Evolutionary conservation across 2,329 filamentous ascomycete genomes (phyloP).

Genomic region (Alternaria alternata): DNA sequence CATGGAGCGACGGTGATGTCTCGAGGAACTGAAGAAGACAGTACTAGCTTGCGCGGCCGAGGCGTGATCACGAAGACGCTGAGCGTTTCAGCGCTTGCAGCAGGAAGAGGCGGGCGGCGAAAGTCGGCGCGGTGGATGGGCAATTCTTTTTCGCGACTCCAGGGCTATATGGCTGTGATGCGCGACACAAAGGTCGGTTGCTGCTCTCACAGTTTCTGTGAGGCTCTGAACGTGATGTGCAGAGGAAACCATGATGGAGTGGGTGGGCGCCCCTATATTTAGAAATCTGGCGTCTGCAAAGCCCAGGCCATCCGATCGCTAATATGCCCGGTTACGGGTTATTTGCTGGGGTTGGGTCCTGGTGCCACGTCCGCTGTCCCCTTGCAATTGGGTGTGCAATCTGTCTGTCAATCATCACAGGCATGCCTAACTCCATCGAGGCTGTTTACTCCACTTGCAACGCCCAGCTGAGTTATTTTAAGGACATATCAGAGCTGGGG

Average conservation of each 20-base stretch:
- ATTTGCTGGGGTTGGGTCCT: constrained; percentile 20
- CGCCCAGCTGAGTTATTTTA: constrained; percentile 41
- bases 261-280: constrained; percentile 38
- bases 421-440: constrained; percentile 6
- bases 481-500: constrained; percentile 33
- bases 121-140: constrained; percentile 29
- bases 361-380: constrained; percentile 11
- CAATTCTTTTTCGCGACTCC: constrained; percentile 26
- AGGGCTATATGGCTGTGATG: constrained; percentile 38
- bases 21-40: constrained; percentile 35
- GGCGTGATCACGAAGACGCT: constrained; percentile 29
- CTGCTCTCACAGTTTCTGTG: constrained; percentile 24
- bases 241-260: constrained; percentile 34
- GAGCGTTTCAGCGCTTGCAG: constrained; percentile 35
- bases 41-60: constrained; percentile 35
- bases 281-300: constrained; percentile 33
- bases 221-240: constrained; percentile 43
- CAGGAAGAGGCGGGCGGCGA: constrained; percentile 25
- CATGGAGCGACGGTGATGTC: constrained; percentile 33
- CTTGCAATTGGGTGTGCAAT: constrained; percentile 22
- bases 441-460: constrained; percentile 14
- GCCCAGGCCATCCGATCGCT: constrained; percentile 33
- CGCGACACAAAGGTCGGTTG: constrained; percentile 28
- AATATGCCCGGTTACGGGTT: constrained; percentile 23
- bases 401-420: constrained; percentile 9